These are phyloP conservation scores for Botryotinia calthae DNA, from an alignment of 2,329 filamentous ascomycete genomes.

Conservation along the genomic window DNA sequence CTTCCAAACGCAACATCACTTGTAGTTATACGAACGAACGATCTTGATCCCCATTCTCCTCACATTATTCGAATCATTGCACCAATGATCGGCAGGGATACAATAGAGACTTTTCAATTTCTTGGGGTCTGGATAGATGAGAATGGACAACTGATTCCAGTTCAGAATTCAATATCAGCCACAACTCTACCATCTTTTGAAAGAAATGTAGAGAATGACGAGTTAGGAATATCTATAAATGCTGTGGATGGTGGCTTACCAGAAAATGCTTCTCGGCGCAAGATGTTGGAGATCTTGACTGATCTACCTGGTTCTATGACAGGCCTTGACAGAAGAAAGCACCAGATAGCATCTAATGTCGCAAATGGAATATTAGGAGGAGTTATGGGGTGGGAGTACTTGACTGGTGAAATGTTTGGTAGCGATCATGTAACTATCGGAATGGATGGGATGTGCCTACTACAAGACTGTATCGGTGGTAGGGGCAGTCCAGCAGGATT, in stretches of 20 bases:
- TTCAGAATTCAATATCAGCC: neutral
- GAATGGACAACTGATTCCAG: slow-evolving; percentile 26
- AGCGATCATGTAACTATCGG: slow-evolving; percentile 39
- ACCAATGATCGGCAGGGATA: slow-evolving; percentile 28
- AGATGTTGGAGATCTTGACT: slow-evolving; percentile 38
- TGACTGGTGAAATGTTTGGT: slow-evolving; percentile 41
- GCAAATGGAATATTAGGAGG: slow-evolving; percentile 28
- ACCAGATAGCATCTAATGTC: slow-evolving; percentile 17
- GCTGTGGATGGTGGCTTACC: neutral
- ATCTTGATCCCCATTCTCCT: slow-evolving; percentile 21
- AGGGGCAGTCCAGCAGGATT: slow-evolving; percentile 34
- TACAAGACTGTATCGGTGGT: slow-evolving; percentile 38
- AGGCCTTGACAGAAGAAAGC: slow-evolving; percentile 20
- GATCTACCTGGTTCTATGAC: slow-evolving; percentile 34
- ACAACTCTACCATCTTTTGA: neutral
- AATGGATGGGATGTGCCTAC: slow-evolving; percentile 40
- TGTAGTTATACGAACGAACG: slow-evolving; percentile 24
- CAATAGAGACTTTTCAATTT: slow-evolving; percentile 30
- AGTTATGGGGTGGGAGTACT: slow-evolving; percentile 40
- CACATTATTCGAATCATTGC: slow-evolving; percentile 34
- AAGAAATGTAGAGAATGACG: neutral
- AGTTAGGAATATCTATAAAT: neutral
- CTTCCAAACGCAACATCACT: slow-evolving; percentile 31
- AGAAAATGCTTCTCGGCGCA: slow-evolving; percentile 17
- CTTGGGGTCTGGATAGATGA: slow-evolving; percentile 33